Conservation (phyloP, 148 eudicot genomes). For the Amaranthus palmeri region DNA sequence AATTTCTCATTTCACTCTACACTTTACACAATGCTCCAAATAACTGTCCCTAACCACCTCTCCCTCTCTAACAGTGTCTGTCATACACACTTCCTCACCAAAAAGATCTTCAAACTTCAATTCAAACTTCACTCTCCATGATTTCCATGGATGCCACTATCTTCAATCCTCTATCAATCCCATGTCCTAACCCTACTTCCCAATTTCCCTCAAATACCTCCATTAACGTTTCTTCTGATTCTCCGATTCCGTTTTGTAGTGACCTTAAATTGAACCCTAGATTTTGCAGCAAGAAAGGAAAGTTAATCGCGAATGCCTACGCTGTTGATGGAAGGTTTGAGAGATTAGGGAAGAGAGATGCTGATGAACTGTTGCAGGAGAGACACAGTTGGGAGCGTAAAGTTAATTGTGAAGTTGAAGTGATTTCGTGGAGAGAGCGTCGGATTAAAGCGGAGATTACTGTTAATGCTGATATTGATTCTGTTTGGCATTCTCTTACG, state of each 20-base stretch:
- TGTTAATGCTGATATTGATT: conserved; percentile 68
- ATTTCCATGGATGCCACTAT: conserved; percentile 8
- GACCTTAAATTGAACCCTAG: conserved; percentile 23
- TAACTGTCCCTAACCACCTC: conserved; percentile 27
- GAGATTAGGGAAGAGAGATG: conserved; percentile 23
- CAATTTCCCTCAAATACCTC: not conserved
- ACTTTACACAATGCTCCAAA: conserved; percentile 10
- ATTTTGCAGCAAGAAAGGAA: not conserved
- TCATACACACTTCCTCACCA: not conserved
- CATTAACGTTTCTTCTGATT: not conserved
- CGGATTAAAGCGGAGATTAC: conserved; percentile 56
- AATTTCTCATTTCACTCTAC: conserved; percentile 12
- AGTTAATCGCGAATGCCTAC: conserved; percentile 1
- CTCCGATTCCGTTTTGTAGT: not conserved
- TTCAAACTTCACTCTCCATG: conserved; percentile 12
- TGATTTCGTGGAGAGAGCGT: conserved; percentile 92
- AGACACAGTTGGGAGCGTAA: conserved; percentile 47
- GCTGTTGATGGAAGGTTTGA: conserved; percentile 26
- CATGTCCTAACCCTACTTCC: conserved; percentile 12
- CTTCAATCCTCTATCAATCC: conserved; percentile 20
- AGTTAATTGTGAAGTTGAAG: conserved; percentile 82
- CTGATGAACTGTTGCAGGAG: conserved; percentile 15
- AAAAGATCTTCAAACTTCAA: not conserved
- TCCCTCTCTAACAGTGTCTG: conserved; percentile 12
- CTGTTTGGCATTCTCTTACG: conserved; percentile 86